Conservation (phyloP, 352 stramenopile genomes). For the Phytophthora meadii region DNA sequence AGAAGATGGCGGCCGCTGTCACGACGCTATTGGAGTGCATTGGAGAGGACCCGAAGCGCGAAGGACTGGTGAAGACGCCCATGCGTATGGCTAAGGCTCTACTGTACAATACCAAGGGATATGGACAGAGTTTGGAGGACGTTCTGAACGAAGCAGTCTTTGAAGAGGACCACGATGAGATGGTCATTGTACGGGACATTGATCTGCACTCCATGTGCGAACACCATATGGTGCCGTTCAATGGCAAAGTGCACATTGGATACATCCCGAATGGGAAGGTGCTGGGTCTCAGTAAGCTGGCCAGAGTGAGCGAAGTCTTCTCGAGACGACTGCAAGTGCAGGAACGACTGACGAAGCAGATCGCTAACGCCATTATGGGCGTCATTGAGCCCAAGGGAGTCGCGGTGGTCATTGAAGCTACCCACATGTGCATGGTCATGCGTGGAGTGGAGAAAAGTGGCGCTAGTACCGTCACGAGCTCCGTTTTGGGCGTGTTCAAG, state of each 20-base stretch:
- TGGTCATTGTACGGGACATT: constrained; percentile 99
- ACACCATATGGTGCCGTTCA: constrained; percentile 99
- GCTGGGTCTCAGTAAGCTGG: constrained; percentile 98
- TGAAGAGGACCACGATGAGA: constrained; percentile 98
- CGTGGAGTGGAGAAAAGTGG: constrained; percentile 98
- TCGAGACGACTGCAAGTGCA: constrained; percentile 98
- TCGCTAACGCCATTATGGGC: constrained; percentile 98
- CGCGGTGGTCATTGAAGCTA: constrained; percentile 98
- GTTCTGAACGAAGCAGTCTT: constrained; percentile 99
- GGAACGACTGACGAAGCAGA: constrained; percentile 99
- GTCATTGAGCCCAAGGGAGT: constrained; percentile 97
- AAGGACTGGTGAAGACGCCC: constrained; percentile 97
- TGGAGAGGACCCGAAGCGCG: constrained; percentile 94
- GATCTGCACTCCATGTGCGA: constrained; percentile 99
- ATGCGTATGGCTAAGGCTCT: constrained; percentile 97
- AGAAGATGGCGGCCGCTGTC: constrained; percentile 95
- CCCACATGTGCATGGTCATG: constrained; percentile 99
- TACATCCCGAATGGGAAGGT: constrained; percentile 97
- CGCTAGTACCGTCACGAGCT: constrained; percentile 96
- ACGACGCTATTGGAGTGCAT: constrained; percentile 93
- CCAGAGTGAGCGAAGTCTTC: constrained; percentile 98
- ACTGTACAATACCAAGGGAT: constrained; percentile 97
- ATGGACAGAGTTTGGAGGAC: constrained; percentile 88
- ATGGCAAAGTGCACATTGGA: constrained; percentile 95
- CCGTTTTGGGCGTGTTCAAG: constrained; percentile 97